phyloP scores from a whole-genome alignment of 208 protist genomes.

The Leishmania arabica region DNA sequence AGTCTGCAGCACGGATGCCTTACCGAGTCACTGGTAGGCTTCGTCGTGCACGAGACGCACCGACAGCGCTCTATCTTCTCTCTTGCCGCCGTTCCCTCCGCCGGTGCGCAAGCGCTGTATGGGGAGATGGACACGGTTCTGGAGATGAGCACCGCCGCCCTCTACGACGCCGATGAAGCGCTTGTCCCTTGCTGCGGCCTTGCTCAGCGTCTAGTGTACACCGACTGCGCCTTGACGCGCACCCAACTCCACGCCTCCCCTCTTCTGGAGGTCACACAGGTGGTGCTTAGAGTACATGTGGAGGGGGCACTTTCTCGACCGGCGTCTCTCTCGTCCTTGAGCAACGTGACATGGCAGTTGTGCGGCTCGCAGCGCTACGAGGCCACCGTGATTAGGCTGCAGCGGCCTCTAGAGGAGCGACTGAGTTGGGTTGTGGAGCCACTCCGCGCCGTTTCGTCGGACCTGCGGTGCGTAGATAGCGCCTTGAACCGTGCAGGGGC shows the following conservation, averaged over 20 bases:
- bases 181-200: conserved; percentile 41
- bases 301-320: conserved; percentile 12
- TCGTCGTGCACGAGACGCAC: conserved; percentile 9
- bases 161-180: conserved; percentile 34
- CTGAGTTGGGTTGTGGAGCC: conserved; percentile 23
- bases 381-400: neutral
- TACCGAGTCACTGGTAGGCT: conserved; percentile 3
- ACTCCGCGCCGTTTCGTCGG: conserved; percentile 1
- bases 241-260: conserved; percentile 7
- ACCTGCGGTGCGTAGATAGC: neutral
- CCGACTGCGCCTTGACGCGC: conserved; percentile 26
- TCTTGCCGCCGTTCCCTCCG: conserved; percentile 4
- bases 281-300: conserved; percentile 21
- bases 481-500: neutral
- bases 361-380: conserved; percentile 29
- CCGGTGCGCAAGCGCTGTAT: neutral
- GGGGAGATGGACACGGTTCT: conserved; percentile 31
- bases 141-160: conserved; percentile 29
- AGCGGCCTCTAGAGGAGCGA: neutral
- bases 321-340: neutral
- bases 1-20: conserved; percentile 17
- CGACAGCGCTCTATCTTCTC: conserved; percentile 18
- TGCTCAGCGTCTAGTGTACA: conserved; percentile 40
- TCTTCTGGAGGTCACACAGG: conserved; percentile 10
- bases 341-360: conserved; percentile 13